These are phyloP conservation scores for Cladophialophora chaetospira DNA, from an alignment of 2,329 filamentous ascomycete species.

Conservation along the genomic window DNA sequence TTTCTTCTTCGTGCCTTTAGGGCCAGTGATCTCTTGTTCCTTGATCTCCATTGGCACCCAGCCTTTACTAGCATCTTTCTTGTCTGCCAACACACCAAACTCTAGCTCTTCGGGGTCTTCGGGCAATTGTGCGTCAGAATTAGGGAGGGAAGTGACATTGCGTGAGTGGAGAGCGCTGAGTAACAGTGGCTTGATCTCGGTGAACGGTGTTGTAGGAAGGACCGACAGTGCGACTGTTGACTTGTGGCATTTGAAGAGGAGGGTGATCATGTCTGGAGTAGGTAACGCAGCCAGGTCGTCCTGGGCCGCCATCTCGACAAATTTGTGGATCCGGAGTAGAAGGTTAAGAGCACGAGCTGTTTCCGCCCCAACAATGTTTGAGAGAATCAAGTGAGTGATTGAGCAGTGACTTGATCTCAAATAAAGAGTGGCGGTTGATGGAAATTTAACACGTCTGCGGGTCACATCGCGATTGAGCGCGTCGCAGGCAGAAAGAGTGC, in stretches of 20 bases:
- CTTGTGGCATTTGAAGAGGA: slow-evolving; percentile 72
- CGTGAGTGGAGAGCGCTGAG: slow-evolving; percentile 56
- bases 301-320: neutral
- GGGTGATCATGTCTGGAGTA: slow-evolving; percentile 58
- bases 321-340: too few relatives aligned
- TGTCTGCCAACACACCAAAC: slow-evolving; percentile 51
- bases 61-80: slow-evolving; percentile 52
- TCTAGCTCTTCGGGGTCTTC: slow-evolving; percentile 46
- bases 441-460: too few relatives aligned
- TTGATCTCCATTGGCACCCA: slow-evolving; percentile 49
- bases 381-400: too few relatives aligned
- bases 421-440: too few relatives aligned
- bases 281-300: slow-evolving; percentile 24
- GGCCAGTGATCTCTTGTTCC: slow-evolving; percentile 34
- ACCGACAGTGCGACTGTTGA: slow-evolving; percentile 71
- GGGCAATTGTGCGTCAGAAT: slow-evolving; percentile 43
- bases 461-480: too few relatives aligned
- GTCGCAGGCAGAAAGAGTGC: too few relatives aligned
- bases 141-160: slow-evolving; percentile 38
- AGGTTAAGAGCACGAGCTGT: too few relatives aligned
- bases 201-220: slow-evolving; percentile 54
- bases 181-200: slow-evolving; percentile 60
- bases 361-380: too few relatives aligned
- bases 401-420: too few relatives aligned
- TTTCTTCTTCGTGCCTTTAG: slow-evolving; percentile 33